Evolutionary conservation across 2,329 filamentous ascomycete species (phyloP).

Genomic region (Sclerotinia sclerotiorum): DNA sequence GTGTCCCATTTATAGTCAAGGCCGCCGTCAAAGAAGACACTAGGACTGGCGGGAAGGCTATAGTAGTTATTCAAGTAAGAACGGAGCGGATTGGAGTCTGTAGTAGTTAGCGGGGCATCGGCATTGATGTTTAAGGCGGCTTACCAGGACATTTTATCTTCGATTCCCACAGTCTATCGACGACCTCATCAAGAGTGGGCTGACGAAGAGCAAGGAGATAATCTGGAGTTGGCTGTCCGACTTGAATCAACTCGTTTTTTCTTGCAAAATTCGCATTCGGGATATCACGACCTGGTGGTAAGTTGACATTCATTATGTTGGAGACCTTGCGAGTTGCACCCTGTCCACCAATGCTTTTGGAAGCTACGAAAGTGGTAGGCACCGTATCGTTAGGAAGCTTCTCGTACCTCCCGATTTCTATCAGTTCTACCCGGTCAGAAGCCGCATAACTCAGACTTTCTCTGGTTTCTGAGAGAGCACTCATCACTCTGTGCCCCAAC

Average conservation of each 20-base stretch:
- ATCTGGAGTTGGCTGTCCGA: slow-evolving; percentile 28
- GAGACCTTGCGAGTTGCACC: neutral
- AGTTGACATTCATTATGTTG: slow-evolving; percentile 17
- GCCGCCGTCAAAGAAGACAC: slow-evolving; percentile 49
- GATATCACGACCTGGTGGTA: slow-evolving; percentile 36
- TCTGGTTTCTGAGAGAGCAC: slow-evolving; percentile 19
- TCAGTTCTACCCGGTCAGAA: slow-evolving; percentile 3
- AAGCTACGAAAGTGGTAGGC: neutral
- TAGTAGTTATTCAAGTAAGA: slow-evolving; percentile 12
- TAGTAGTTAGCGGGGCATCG: neutral
- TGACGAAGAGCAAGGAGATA: slow-evolving; percentile 20
- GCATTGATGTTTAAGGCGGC: neutral
- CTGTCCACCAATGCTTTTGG: neutral
- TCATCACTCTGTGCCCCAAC: slow-evolving; percentile 7
- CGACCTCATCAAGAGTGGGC: slow-evolving; percentile 17
- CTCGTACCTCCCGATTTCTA: neutral
- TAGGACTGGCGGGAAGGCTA: slow-evolving; percentile 45
- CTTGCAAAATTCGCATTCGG: slow-evolving; percentile 49
- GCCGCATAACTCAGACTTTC: neutral
- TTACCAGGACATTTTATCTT: slow-evolving; percentile 10
- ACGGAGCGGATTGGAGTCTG: slow-evolving; percentile 15
- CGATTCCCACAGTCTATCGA: slow-evolving; percentile 1
- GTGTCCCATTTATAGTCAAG: slow-evolving; percentile 45
- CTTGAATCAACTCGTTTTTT: slow-evolving; percentile 45
- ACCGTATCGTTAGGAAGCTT: neutral